A percentile compares a stretch with the other conserved stretches of the same genome.
Conservation (phyloP, 441 rosid genomes). For the Brassica balearica region DNA sequence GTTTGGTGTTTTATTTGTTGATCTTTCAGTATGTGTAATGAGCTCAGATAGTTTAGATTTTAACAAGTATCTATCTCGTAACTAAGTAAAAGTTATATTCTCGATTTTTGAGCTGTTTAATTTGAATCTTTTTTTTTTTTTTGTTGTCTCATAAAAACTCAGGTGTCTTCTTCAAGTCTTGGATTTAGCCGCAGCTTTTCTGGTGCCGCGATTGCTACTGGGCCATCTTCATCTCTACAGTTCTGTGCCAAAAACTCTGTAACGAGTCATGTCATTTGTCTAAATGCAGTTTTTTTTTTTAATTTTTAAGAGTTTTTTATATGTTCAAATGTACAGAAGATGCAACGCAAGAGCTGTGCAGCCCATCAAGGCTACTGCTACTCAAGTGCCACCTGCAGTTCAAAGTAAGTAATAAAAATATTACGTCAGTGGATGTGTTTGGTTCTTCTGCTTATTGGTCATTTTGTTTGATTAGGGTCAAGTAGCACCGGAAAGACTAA, state of each 20-base stretch:
- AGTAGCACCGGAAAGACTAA: conserved; percentile 63
- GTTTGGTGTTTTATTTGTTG: no score
- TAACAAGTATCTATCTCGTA: no score
- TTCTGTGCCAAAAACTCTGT: conserved; percentile 49
- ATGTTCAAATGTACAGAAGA: conserved; percentile 46
- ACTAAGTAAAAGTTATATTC: no score
- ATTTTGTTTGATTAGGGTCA: conserved; percentile 52
- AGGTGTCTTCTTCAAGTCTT: conserved; percentile 60
- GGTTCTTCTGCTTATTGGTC: conserved; percentile 29
- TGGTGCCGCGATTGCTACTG: conserved; percentile 54
- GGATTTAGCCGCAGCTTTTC: conserved; percentile 50
- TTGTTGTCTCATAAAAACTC: conserved; percentile 19
- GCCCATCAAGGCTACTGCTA: conserved; percentile 84
- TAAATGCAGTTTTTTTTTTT: neutral
- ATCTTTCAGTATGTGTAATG: no score
- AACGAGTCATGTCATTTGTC: neutral
- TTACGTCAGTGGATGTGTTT: neutral
- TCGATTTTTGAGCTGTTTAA: no score
- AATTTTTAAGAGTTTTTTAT: neutral
- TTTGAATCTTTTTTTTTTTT: no score
- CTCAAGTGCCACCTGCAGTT: conserved; percentile 65
- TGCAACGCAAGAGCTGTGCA: conserved; percentile 53
- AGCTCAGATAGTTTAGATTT: no score
- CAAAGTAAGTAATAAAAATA: conserved; percentile 51
- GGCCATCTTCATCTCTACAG: conserved; percentile 59